Evolutionary conservation across 2,329 filamentous ascomycete genomes (phyloP), one percentile per base, ranked within the genome.

Genomic region (Aspergillus tubingensis): DNA sequence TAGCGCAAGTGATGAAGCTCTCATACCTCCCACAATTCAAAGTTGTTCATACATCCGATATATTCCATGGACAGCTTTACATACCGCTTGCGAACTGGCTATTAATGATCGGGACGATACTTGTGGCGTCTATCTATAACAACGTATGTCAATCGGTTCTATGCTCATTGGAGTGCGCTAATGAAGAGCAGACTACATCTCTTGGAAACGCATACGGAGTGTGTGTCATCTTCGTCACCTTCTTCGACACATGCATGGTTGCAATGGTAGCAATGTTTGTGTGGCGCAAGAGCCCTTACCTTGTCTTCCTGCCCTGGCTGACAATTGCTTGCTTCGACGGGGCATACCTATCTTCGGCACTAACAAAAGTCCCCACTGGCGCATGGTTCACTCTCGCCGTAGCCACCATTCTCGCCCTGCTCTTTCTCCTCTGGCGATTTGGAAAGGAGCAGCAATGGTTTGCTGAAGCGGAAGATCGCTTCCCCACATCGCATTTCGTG

Each of bases 201-300:
- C 82, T 92, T 0, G 90, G 90, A 23, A 86, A 91, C 67, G 90
- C 90, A 0, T 92, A 92, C 67, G 89, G 90, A 41, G 87, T 91
- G 7, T 93, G 90, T 65, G 90, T 93, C 70, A 91, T 92, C 67
- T 85, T 91, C 52, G 90, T 92, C 47, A 91, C 90, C 0, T 91
- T 92, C 71, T 87, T 93, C 69, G 89, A 88, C 57, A 92, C 90
- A 0, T 88, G 84, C 72, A 87, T 94, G 82, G 87, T 91, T 1
- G 84, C 88, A 0, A 78, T 93, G 1, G 88, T 89, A 1, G 87
- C 90, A 0, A 80, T 92, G 2, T 81, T 92, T 39, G 87, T 91
- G 41, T 93, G 90, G 90, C 82, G 85, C 19, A 65, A 88, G n/a
- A 86, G 92, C 7, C 69, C 86, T 0, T 91, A 86, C 76, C 77